Percentiles rank a stretch among this genome's conserved stretches.
Evolutionary conservation across 257 asterid species (phyloP).

Genomic region (Solanum sitiens): DNA sequence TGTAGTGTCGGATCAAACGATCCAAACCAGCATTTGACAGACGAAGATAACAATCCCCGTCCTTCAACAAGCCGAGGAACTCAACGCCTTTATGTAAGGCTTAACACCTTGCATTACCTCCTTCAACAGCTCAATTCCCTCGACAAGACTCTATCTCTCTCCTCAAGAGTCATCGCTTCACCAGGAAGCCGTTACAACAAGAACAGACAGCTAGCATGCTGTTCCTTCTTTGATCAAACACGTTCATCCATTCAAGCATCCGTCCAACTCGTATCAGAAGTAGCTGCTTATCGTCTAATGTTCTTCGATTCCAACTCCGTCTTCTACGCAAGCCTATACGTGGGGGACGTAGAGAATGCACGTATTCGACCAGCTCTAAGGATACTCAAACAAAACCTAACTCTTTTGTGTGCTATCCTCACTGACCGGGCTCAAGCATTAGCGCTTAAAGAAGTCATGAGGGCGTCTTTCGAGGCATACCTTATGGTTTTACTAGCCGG

Average conservation of each 20-base stretch:
- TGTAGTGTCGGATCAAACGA: slow-evolving; percentile 46
- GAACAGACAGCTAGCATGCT: slow-evolving; percentile 22
- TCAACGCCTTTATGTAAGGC: slow-evolving; percentile 88
- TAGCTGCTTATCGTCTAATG: slow-evolving; percentile 76
- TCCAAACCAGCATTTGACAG: slow-evolving; percentile 12
- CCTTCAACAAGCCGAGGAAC: slow-evolving; percentile 95
- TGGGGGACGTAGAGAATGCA: slow-evolving; percentile 37
- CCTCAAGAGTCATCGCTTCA: slow-evolving; percentile 39
- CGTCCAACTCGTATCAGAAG: slow-evolving; percentile 66
- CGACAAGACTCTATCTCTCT: slow-evolving; percentile 41
- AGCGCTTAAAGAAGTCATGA: slow-evolving; percentile 69
- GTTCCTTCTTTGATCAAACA: slow-evolving; percentile 56
- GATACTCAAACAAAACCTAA: slow-evolving; percentile 58
- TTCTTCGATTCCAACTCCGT: slow-evolving; percentile 66
- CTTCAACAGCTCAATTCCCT: slow-evolving; percentile 48
- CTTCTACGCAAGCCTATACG: slow-evolving; percentile 49
- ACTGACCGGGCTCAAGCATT: slow-evolving; percentile 53
- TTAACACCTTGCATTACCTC: slow-evolving; percentile 79
- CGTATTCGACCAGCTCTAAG: slow-evolving; percentile 49
- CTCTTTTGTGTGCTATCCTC: slow-evolving; percentile 69
- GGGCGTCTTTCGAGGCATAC: slow-evolving; percentile 73
- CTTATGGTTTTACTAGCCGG: slow-evolving; percentile 86
- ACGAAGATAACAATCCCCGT: slow-evolving; percentile 55
- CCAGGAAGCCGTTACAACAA: slow-evolving; percentile 22
- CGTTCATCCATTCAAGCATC: slow-evolving; percentile 45